Conservation (phyloP, 352 stramenopile species). For the Phytophthora pini region DNA sequence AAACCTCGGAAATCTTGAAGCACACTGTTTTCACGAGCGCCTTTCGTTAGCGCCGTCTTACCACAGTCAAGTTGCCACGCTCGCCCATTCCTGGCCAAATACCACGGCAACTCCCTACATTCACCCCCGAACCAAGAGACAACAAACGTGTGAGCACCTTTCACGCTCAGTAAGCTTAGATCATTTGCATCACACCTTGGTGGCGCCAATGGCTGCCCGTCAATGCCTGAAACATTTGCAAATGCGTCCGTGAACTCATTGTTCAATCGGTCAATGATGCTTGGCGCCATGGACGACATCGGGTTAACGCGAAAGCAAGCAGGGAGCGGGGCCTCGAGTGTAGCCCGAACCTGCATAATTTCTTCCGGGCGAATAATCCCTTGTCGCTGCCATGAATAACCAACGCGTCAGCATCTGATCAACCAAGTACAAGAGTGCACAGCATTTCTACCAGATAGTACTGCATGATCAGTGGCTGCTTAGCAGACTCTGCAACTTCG, state of each 20-base stretch:
- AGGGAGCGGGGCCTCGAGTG: constrained; percentile 61
- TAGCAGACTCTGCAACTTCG: constrained; percentile 22
- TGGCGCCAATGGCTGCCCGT: constrained; percentile 42
- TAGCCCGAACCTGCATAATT: constrained; percentile 49
- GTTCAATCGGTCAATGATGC: constrained; percentile 57
- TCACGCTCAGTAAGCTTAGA: not conserved
- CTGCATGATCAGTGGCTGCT: constrained; percentile 56
- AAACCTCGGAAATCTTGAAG: constrained; percentile 93
- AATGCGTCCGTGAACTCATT: constrained; percentile 58
- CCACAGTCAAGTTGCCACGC: constrained; percentile 83
- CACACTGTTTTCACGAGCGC: constrained; percentile 53
- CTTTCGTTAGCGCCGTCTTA: constrained; percentile 66
- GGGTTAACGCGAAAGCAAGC: constrained; percentile 80
- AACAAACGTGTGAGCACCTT: not conserved
- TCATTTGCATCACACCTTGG: constrained; percentile 29
- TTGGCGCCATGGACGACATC: constrained; percentile 25
- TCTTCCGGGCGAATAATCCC: constrained; percentile 59
- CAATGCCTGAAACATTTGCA: constrained; percentile 24
- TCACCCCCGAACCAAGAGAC: not conserved
- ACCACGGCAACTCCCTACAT: constrained; percentile 65
- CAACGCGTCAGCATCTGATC: constrained; percentile 2
- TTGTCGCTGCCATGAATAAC: constrained; percentile 47
- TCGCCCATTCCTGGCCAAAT: constrained; percentile 50
- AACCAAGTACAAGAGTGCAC: not conserved
- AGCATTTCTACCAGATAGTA: constrained; percentile 68